Evolutionary conservation across 2,329 filamentous ascomycete genomes (phyloP).

Genomic region (Akanthomyces muscarius): DNA sequence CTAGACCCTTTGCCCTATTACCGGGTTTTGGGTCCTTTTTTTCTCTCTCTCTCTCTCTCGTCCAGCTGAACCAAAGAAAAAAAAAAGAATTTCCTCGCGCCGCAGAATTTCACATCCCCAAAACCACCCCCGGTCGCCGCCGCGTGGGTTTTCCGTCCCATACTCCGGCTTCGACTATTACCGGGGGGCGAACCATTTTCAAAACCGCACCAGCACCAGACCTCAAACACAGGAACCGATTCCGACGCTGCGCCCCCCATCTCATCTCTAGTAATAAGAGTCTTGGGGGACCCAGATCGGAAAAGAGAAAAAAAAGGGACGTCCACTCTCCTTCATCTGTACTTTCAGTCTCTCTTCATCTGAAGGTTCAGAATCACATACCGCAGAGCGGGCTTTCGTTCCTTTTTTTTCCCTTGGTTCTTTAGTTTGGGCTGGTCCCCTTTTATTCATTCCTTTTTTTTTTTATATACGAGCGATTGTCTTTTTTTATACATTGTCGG

Average conservation of each 20-base stretch:
- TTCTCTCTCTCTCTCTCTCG: not conserved
- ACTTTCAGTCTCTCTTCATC: conserved; percentile 11
- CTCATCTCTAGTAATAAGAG: conserved; percentile 8
- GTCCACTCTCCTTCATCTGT: conserved; percentile 15
- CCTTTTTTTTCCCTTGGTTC: conserved; percentile 4
- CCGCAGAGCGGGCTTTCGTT: conserved; percentile 14
- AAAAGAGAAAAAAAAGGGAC: not conserved
- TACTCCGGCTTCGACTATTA: conserved; percentile 1
- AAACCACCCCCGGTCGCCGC: not conserved
- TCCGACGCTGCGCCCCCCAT: not conserved
- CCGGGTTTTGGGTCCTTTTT: not conserved
- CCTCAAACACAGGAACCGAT: not conserved
- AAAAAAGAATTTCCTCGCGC: no score
- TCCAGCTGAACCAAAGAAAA: no score
- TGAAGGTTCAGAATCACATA: conserved; percentile 7
- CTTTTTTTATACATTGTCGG: not conserved
- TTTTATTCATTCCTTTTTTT: not conserved
- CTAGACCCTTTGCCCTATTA: not conserved
- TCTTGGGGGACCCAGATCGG: not conserved
- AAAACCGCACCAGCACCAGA: not conserved
- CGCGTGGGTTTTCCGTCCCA: not conserved
- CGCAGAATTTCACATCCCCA: no score
- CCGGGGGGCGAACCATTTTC: not conserved
- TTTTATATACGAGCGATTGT: not conserved
- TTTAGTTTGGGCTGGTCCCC: conserved; percentile 18